A percentile compares a stretch with the other conserved stretches of the same genome.
Evolutionary conservation across 192 early-diverging fungal genomes (phyloP).

Genomic region (Dissophora globulifera): DNA sequence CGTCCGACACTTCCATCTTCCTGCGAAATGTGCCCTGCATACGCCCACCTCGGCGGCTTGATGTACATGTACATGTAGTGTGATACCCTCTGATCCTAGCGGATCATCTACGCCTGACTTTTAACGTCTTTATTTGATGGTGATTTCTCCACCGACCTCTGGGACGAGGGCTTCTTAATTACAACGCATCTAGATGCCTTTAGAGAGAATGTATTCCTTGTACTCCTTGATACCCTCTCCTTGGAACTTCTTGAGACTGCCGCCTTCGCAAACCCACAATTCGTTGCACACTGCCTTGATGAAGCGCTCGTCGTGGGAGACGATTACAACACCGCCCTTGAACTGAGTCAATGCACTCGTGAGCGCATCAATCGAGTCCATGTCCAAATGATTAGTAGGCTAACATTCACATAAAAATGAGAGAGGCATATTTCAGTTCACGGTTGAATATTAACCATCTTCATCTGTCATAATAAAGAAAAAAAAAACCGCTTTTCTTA

Average conservation of each 20-base stretch:
- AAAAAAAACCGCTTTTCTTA: conserved; percentile 59
- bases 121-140: neutral
- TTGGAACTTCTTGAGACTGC: conserved; percentile 85
- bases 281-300: conserved; percentile 88
- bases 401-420: conserved; percentile 77
- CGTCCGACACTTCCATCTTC: too few species aligned
- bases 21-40: too few species aligned
- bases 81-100: too few species aligned
- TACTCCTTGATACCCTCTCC: conserved; percentile 90
- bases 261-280: conserved; percentile 93
- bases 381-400: conserved; percentile 90
- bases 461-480: conserved; percentile 73
- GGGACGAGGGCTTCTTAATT: too few species aligned
- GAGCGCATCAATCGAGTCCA: conserved; percentile 95
- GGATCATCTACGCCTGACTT: too few species aligned
- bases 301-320: conserved; percentile 98
- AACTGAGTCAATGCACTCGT: conserved; percentile 87
- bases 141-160: neutral
- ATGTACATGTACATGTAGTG: too few species aligned
- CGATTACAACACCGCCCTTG: conserved; percentile 94
- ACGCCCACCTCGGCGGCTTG: too few species aligned
- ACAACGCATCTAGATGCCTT: conserved; percentile 36
- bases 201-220: conserved; percentile 62
- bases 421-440: too few species aligned
- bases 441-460: too few species aligned